Evolutionary conservation across 2,329 filamentous ascomycete genomes (phyloP), one percentile per base, ranked within the genome.

Genomic region (Nigrospora sphaerica): DNA sequence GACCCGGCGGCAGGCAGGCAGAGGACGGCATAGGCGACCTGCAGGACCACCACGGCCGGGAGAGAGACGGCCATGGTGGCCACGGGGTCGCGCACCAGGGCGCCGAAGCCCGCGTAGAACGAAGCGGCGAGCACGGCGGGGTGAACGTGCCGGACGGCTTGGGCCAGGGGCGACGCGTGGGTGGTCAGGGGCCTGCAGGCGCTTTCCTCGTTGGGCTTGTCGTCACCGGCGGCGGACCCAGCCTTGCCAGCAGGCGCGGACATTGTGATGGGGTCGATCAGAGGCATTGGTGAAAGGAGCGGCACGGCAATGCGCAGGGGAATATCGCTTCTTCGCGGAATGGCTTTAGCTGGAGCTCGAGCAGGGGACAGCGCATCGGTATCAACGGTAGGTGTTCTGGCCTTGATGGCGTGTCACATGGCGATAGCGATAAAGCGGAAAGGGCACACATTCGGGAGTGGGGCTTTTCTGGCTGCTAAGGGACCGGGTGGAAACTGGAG

Each of bases 31-130:
- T 87, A 87, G 12, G 65, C 68, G 12, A 74, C 69, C 63, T 95
- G 90, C 3, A 89, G 62, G 5, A 73, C 65, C 3, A 78, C 76
- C 13, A 91, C 70, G 12, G 80, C 75, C 1, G 83, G 74, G 3
- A 92, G 68, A 2, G 82, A 71, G 31, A 62, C 73, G 13, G 77
- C 64, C 34, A 95, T 74, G 7, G 83, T 77, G 14, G 74, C 66
- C 3, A 85, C 76, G 1, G 90, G 88, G 53, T 91, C 78, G 14
- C 74, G 70, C 28, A 95, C 85, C 23, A 95, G 72, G 16, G 74
- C 68, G 33, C 69, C 62, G 65, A 95, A 92, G 35, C 77, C 77
- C 52, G 78, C 60, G 39, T 76, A 73, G 60, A 85, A 83, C 33
- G 85, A 66, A 11, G 74, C 75, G 31, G 88, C 73, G 31, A 95